phyloP scores from a whole-genome alignment of 2,329 filamentous ascomycete genomes.

The Sclerotinia borealis region DNA sequence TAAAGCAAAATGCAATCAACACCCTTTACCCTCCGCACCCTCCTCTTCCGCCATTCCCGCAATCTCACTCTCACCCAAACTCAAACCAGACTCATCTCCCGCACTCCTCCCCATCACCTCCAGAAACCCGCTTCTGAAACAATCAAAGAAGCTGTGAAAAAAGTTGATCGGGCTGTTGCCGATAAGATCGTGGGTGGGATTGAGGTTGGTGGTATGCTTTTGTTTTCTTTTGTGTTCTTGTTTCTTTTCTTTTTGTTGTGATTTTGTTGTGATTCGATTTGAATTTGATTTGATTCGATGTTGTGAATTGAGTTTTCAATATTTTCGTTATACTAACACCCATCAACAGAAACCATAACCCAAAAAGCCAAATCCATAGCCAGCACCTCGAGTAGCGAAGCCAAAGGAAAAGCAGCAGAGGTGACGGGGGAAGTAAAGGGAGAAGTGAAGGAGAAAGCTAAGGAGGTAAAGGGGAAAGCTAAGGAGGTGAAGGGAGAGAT shows the following conservation, averaged over 20 bases:
- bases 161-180: conserved; percentile 52
- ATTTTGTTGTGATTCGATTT: too few species aligned
- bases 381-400: conserved; percentile 33
- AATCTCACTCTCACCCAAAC: neutral
- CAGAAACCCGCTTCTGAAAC: neutral
- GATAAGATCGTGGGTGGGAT: conserved; percentile 58
- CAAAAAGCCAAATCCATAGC: conserved; percentile 45
- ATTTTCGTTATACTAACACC: neutral
- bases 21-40: neutral
- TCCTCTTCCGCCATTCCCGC: neutral
- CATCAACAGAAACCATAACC: conserved; percentile 33
- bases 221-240: neutral
- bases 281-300: too few species aligned
- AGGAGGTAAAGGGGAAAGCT: neutral
- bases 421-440: conserved; percentile 38
- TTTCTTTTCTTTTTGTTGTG: neutral
- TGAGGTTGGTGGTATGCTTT: conserved; percentile 50
- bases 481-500: neutral
- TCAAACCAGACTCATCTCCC: neutral
- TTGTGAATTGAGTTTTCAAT: too few species aligned
- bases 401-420: conserved; percentile 34
- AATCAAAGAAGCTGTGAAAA: conserved; percentile 52
- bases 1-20: conserved; percentile 4
- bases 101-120: neutral
- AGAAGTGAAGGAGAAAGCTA: conserved; percentile 27